Evolutionary conservation across 2,329 filamentous ascomycete species (phyloP).

Genomic region (Diaporthe batatas): DNA sequence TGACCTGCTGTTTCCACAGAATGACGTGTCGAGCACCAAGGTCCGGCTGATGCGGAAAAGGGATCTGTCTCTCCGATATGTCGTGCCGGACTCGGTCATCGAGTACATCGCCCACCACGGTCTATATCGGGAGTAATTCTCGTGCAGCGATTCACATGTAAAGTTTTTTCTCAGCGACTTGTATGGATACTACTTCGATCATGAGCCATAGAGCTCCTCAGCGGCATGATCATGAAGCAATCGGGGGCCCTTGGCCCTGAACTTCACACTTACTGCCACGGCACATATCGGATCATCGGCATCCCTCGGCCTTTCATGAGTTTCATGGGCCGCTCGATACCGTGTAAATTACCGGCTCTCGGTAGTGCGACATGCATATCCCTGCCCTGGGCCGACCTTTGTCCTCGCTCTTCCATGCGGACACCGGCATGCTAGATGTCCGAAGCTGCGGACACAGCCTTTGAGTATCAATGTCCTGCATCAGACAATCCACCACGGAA

Average conservation of each 20-base stretch:
- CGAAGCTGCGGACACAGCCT: not conserved
- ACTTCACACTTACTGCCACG: constrained; percentile 8
- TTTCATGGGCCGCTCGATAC: not conserved
- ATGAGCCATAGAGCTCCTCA: not conserved
- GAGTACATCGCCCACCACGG: constrained; percentile 78
- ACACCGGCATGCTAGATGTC: not conserved
- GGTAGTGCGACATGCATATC: not conserved
- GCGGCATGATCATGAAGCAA: not conserved
- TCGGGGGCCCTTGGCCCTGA: not conserved
- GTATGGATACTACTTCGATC: constrained; percentile 18
- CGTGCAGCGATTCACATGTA: not conserved
- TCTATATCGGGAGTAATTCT: constrained; percentile 68
- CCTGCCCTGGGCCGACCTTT: not conserved
- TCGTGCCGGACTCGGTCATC: constrained; percentile 80
- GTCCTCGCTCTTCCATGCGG: not conserved
- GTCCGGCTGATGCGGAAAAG: constrained; percentile 64
- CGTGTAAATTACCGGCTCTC: constrained; percentile 10
- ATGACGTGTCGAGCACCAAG: constrained; percentile 69
- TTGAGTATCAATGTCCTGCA: not conserved
- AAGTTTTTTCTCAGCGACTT: constrained; percentile 19
- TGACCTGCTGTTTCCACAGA: constrained; percentile 59
- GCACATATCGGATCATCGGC: not conserved
- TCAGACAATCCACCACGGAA: not conserved
- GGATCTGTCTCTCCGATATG: constrained; percentile 85
- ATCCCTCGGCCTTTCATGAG: constrained; percentile 2